Evolutionary conservation across 164 flowering plant species (phyloP), one percentile per base, ranked within the genome.

Genomic region (Tetracentron sinense): DNA sequence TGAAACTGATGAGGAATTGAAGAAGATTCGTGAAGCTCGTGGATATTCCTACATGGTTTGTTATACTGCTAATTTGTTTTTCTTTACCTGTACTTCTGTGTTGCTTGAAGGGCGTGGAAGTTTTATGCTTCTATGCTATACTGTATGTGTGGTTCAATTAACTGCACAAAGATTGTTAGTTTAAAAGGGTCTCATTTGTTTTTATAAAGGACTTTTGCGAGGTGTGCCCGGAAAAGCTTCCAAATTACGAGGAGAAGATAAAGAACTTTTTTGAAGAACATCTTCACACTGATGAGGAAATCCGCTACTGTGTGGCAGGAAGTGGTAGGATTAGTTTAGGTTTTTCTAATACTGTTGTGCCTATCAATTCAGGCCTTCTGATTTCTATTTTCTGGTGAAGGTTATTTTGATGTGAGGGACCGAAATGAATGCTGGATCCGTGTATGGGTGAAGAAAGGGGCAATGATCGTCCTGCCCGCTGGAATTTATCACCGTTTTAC

Each of bases 271-370:
- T 81, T 50, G 96, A 92, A 72, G 99, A 95, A 68, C 99, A 92
- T 73, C 94, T 95, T 58, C 99, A 95, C 76, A 92, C 91, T 29
- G 99, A 95, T 75, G 98, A 92, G 75, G 99, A 95, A 85, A 95
- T 92, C 58, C 96, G 98, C 61, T 95, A 92, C 69, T 77, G 86
- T 77, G 84, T 95, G 59, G 97, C 82, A 54, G 99, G 99, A 70
- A 92, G 96, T 78, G 97, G 99, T 94, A 77, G 21, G 87, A 31
- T n/a, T n/a, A n/a, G n/a, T n/a, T 59, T 60, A 21, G 6, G 30
- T 21, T 69, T 14, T 31, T 56, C 49, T 35, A 5, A 19, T 6
- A 22, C n/a, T 17, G 2, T 54, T 20, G 6, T 0, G 8, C 28
- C 4, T 44, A 15, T 26, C 10, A 33, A 35, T 63, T 25, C 64